Conservation (phyloP, 805 yeast genomes). For the Wickerhamiella siamensis region DNA sequence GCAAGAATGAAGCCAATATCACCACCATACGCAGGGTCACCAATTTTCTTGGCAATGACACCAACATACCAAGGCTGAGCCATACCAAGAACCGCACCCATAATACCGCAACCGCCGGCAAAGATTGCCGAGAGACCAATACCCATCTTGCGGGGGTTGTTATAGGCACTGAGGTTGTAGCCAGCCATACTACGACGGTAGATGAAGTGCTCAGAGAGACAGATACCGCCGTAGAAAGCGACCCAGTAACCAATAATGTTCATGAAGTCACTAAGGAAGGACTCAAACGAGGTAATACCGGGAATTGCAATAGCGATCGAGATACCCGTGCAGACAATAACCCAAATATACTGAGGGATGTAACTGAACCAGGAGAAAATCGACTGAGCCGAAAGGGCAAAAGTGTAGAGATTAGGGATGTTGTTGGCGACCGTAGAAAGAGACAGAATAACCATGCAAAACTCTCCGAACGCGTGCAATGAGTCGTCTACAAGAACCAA, state of each 20-base stretch:
- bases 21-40: constrained; percentile 45
- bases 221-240: constrained; percentile 66
- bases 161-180: constrained; percentile 51
- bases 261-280: constrained; percentile 77
- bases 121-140: constrained; percentile 63
- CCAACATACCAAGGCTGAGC: constrained; percentile 74
- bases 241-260: constrained; percentile 82
- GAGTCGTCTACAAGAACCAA: constrained; percentile 66
- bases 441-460: constrained; percentile 72
- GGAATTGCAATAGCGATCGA: constrained; percentile 83
- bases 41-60: constrained; percentile 46
- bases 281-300: constrained; percentile 59
- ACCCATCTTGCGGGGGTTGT: constrained; percentile 46
- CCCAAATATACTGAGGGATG: constrained; percentile 77
- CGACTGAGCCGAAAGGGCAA: constrained; percentile 76
- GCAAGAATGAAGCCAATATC: constrained; percentile 80
- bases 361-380: constrained; percentile 59
- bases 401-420: constrained; percentile 87
- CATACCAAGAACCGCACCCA: constrained; percentile 83
- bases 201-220: constrained; percentile 70
- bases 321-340: constrained; percentile 55
- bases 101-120: constrained; percentile 71
- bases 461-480: constrained; percentile 77
- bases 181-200: constrained; percentile 48
- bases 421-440: constrained; percentile 82